phyloP scores from a whole-genome alignment of 73 alveolate species.

The Tetrahymena malaccensis region DNA sequence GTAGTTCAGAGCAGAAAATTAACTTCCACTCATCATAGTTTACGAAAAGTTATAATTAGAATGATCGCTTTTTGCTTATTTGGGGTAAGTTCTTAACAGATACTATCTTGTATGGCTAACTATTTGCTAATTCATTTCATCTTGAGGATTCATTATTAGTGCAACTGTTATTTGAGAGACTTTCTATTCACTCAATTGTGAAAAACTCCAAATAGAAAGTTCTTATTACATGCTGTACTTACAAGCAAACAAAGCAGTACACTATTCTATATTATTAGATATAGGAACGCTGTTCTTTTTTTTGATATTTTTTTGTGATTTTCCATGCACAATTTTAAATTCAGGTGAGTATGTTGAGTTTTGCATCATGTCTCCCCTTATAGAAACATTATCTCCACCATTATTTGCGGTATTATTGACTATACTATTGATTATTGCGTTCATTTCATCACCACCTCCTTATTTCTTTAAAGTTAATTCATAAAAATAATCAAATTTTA shows the following conservation, averaged over 20 bases:
- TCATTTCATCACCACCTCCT: not conserved
- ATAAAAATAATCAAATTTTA: no score
- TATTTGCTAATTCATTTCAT: not conserved
- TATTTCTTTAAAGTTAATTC: no score
- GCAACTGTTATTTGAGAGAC: not conserved
- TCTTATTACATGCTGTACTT: not conserved
- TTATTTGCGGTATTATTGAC: not conserved
- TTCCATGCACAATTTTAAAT: not conserved
- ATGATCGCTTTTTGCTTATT: not conserved
- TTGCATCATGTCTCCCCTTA: not conserved
- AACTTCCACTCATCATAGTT: not conserved
- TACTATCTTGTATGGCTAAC: not conserved
- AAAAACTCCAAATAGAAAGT: not conserved
- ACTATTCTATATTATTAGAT: not conserved
- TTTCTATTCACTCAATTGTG: not conserved
- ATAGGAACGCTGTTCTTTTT: not conserved
- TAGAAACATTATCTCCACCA: not conserved
- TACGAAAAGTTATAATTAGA: not conserved
- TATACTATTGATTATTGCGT: not conserved
- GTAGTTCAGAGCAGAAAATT: not conserved
- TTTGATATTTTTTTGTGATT: not conserved
- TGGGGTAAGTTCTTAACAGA: not conserved
- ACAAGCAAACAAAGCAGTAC: not conserved
- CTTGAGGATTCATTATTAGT: not conserved
- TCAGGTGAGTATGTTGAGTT: not conserved